Evolutionary conservation across 768 basidiomycete species (phyloP), one percentile per base, ranked within the genome.

Genomic region (Pleurotus djamor): DNA sequence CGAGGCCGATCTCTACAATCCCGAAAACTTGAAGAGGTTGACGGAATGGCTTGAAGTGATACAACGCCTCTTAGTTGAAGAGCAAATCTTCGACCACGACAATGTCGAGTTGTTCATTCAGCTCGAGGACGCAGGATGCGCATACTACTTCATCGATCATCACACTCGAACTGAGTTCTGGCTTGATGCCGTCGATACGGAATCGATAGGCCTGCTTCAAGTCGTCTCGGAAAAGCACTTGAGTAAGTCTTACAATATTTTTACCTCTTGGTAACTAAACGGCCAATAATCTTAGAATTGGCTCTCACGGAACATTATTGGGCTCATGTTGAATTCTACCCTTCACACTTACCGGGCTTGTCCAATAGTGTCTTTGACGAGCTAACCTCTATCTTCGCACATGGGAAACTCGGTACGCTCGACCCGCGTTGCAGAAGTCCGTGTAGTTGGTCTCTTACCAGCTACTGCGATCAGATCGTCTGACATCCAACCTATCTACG

Each of bases 251-350:
- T 13, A 52, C 28, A 21, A 12, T 6, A 28, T 36, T 55, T 7
- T 32, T 54, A 43, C 14, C 7, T 34, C 37, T 37, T 36, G 28
- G 36, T 56, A 17, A 33, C n/a, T n/a, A n/a, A 9, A 8, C 9
- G 33, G 13, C 28, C 14, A 17, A 32, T n/a, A 17, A 14, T 66
- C 13, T 21, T 58, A 87, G 86, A 74, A 52, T 61, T 72, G 14
- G 73, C 74, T 3, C 63, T 87, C 6, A 76, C 84, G 48, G 76
- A 78, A 28, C 70, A 83, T 13, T 89, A 85, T 59, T 89, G 87
- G 88, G 65, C 65, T 1, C 88, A 90, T 60, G 69, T 86, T 13
- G 86, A 88, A 63, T 81, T 74, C 60, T 88, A 84, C 67, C 85
- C 84, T 0, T 83, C 81, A 71, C 87, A 89, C 62, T 62, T 76